phyloP scores from a whole-genome alignment of 179 eudicot genomes.

The Beta macrorhiza region DNA sequence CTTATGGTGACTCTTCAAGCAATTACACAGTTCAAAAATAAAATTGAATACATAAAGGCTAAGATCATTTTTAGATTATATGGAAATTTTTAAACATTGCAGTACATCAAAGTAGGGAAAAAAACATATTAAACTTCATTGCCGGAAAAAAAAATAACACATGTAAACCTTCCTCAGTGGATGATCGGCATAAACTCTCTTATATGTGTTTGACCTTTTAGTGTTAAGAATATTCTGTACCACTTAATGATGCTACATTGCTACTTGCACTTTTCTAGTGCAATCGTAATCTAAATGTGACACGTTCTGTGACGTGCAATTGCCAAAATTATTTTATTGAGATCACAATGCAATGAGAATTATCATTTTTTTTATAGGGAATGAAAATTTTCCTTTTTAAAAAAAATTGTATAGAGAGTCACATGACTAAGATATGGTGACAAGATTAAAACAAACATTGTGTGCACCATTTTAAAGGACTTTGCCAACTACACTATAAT shows the following conservation, averaged over 20 bases:
- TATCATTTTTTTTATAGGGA: too few relatives aligned
- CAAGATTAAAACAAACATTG: too few relatives aligned
- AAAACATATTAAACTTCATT: too few relatives aligned
- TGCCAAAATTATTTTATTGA: background rate
- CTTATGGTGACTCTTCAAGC: slow-evolving; percentile 29
- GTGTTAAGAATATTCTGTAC: slow-evolving; percentile 26
- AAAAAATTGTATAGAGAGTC: too few relatives aligned
- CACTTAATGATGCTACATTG: slow-evolving; percentile 19
- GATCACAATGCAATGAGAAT: background rate
- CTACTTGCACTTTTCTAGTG: slow-evolving; percentile 12
- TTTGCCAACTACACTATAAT: too few relatives aligned
- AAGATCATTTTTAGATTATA: slow-evolving; percentile 3
- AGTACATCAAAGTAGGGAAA: too few relatives aligned
- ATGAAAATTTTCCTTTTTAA: too few relatives aligned
- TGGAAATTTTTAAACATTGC: slow-evolving; percentile 4
- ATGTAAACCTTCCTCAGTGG: background rate
- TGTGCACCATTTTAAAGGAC: too few relatives aligned
- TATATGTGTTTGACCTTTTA: background rate
- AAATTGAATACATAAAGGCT: background rate
- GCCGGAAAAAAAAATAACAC: too few relatives aligned
- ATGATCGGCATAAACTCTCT: background rate
- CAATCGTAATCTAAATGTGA: background rate
- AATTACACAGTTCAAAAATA: background rate
- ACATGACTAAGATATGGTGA: too few relatives aligned
- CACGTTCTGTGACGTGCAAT: slow-evolving; percentile 6